phyloP scores from a whole-genome alignment of 106 monocot genomes.

The Dactylorhiza incarnata region DNA sequence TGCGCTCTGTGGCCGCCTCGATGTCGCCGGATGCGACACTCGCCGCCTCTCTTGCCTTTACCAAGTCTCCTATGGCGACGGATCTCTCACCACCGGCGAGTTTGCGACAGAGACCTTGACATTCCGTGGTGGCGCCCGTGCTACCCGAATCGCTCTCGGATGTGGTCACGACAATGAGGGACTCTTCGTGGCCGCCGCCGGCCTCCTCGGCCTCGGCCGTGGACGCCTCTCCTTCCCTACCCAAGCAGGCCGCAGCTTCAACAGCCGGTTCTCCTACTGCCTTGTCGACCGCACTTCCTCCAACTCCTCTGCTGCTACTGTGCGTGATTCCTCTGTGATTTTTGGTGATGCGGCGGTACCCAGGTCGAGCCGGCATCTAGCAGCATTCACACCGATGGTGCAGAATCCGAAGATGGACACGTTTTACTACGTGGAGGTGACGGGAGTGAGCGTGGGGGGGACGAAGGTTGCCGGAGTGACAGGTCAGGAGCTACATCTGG shows the following conservation, averaged over 20 bases:
- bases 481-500: slow-evolving; percentile 34
- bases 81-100: slow-evolving; percentile 53
- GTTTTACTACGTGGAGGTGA: slow-evolving; percentile 75
- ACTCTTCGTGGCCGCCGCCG: slow-evolving; percentile 65
- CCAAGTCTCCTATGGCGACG: slow-evolving; percentile 75
- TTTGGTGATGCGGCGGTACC: slow-evolving; percentile 48
- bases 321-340: slow-evolving; percentile 39
- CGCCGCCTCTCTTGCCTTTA: slow-evolving; percentile 36
- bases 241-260: slow-evolving; percentile 42
- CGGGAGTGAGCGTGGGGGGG: slow-evolving; percentile 70
- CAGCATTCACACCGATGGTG: slow-evolving; percentile 55
- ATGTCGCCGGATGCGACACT: slow-evolving; percentile 38
- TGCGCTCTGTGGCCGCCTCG: slow-evolving; percentile 40
- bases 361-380: slow-evolving; percentile 1
- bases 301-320: neutral
- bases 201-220: slow-evolving; percentile 68
- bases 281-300: slow-evolving; percentile 61
- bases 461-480: slow-evolving; percentile 32
- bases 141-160: slow-evolving; percentile 42
- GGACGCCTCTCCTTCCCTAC: slow-evolving; percentile 63
- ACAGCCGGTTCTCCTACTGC: slow-evolving; percentile 62
- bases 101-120: slow-evolving; percentile 57
- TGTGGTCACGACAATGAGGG: slow-evolving; percentile 84
- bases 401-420: slow-evolving; percentile 53
- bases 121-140: slow-evolving; percentile 32